A percentile compares a stretch with the other conserved stretches of the same genome.
Evolutionary conservation across 192 early-diverging fungal species (phyloP).

Genomic region (Coemansia sp.): DNA sequence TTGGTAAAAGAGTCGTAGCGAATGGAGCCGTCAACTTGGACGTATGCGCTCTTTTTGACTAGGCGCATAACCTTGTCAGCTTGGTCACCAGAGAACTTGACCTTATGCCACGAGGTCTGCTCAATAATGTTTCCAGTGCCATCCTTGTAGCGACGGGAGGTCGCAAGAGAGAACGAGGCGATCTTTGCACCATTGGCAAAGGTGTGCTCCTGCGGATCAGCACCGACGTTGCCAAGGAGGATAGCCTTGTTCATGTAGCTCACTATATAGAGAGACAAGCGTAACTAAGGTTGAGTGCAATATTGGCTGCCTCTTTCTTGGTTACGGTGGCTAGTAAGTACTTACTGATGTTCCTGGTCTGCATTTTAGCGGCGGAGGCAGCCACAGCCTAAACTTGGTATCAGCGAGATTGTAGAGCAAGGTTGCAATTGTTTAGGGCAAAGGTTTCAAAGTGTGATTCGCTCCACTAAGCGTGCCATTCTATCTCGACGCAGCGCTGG

Average conservation of each 20-base stretch:
- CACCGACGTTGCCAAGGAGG: conserved; percentile 66
- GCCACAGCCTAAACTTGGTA: conserved; percentile 21
- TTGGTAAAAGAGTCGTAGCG: conserved; percentile 65
- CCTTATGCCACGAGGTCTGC: conserved; percentile 71
- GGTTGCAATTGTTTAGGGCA: neutral
- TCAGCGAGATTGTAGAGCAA: too few relatives aligned
- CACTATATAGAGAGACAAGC: neutral
- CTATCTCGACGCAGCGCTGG: neutral
- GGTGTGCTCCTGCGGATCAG: conserved; percentile 57
- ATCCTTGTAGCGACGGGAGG: conserved; percentile 64
- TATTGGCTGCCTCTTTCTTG: too few relatives aligned
- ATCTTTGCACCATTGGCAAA: conserved; percentile 55
- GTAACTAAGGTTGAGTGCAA: neutral
- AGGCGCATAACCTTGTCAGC: conserved; percentile 17
- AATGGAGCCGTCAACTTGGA: conserved; percentile 67
- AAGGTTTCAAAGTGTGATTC: neutral
- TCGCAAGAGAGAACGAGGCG: conserved; percentile 66
- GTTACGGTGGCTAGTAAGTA: neutral
- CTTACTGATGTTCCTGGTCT: conserved; percentile 30
- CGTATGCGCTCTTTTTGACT: conserved; percentile 66
- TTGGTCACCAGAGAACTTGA: conserved; percentile 49
- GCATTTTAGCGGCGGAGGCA: conserved; percentile 12
- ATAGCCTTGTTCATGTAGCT: conserved; percentile 65
- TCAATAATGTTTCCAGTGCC: conserved; percentile 66
- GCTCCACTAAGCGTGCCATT: neutral